A percentile compares a stretch with the other conserved stretches of the same genome.
Evolutionary conservation across 805 yeast genomes (phyloP).

Genomic region (Suhomyces emberorum): DNA sequence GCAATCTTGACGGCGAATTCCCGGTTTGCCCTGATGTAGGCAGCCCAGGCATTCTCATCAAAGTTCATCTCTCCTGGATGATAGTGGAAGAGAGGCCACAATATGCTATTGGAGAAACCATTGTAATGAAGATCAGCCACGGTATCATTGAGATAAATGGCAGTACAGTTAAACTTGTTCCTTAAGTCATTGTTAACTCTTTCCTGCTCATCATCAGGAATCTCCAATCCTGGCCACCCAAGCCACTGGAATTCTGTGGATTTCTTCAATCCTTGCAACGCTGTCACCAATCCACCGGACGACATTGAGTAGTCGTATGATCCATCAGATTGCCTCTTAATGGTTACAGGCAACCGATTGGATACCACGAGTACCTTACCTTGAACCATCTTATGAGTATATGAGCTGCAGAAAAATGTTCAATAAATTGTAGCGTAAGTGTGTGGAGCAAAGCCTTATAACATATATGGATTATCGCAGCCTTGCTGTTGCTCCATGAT

Average conservation of each 20-base stretch:
- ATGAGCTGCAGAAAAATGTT: no score
- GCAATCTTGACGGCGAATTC: constrained; percentile 76
- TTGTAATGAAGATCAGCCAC: constrained; percentile 95
- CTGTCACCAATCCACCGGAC: constrained; percentile 96
- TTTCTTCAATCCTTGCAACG: constrained; percentile 85
- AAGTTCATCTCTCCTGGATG: constrained; percentile 99
- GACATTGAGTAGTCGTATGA: constrained; percentile 85
- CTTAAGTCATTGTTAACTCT: constrained; percentile 67
- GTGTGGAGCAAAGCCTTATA: not conserved
- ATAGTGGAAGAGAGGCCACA: constrained; percentile 98
- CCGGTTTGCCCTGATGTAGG: constrained; percentile 89
- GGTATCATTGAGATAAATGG: constrained; percentile 82
- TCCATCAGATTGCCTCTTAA: constrained; percentile 59
- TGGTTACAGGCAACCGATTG: constrained; percentile 93
- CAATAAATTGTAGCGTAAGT: not conserved
- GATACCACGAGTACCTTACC: constrained; percentile 90
- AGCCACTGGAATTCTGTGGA: constrained; percentile 89
- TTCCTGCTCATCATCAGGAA: constrained; percentile 72
- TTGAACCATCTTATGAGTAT: constrained; percentile 8
- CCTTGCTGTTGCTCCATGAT: no score
- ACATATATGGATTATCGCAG: no score
- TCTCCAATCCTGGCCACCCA: constrained; percentile 93
- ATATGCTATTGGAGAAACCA: constrained; percentile 89
- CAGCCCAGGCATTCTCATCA: constrained; percentile 97
- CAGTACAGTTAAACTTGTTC: constrained; percentile 82